phyloP scores from a whole-genome alignment of 768 basidiomycete species.

The Hygrocybe coccinea region DNA sequence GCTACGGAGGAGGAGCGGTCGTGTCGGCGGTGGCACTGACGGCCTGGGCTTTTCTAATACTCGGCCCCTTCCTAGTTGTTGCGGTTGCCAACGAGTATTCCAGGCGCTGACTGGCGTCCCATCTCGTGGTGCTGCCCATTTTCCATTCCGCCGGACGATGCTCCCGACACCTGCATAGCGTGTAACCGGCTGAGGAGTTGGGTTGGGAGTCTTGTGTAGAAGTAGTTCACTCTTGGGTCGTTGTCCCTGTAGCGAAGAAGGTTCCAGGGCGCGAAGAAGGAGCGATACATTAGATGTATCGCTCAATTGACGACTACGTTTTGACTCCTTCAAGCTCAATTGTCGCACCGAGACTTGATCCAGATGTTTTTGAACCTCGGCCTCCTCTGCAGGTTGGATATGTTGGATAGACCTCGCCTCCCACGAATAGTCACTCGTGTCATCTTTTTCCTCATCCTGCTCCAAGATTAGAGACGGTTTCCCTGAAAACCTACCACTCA shows the following conservation, averaged over 20 bases:
- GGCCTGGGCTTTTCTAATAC: not conserved
- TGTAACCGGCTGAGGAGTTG: no score
- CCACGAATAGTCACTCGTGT: slow-evolving; percentile 3
- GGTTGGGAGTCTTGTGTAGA: no score
- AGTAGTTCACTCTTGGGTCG: no score
- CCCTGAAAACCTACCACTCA: not conserved
- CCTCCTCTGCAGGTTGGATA: not conserved
- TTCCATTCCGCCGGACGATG: not conserved
- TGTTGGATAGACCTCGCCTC: not conserved
- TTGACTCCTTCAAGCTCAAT: not conserved
- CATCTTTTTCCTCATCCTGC: not conserved
- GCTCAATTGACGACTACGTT: not conserved
- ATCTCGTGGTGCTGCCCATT: not conserved
- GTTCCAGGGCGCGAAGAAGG: not conserved
- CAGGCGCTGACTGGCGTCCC: not conserved
- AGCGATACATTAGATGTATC: not conserved
- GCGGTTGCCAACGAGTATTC: not conserved
- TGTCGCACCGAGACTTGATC: not conserved
- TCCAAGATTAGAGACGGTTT: not conserved
- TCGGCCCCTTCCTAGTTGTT: not conserved
- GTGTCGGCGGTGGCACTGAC: slow-evolving; percentile 3
- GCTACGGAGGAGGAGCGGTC: slow-evolving; percentile 16
- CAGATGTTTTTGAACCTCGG: not conserved
- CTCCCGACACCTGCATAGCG: not conserved
- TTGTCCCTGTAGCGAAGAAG: not conserved